A percentile compares a stretch with the other conserved stretches of the same genome.
Evolutionary conservation across 805 yeast species (phyloP).

Genomic region (Pichia occidentalis): DNA sequence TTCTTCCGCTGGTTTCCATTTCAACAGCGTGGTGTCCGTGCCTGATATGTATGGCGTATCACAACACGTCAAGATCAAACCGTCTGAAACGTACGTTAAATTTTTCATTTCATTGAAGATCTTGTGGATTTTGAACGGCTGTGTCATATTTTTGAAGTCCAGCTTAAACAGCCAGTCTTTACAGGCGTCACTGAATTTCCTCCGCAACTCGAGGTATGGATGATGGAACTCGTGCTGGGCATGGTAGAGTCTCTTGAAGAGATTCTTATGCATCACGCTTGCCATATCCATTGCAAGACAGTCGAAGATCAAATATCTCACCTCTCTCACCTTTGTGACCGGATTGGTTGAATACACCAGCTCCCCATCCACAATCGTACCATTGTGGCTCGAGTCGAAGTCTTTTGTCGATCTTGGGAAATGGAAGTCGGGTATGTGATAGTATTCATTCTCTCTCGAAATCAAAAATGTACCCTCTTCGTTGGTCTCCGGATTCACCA

Average conservation of each 20-base stretch:
- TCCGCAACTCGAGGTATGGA: slow-evolving; percentile 72
- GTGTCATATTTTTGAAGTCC: slow-evolving; percentile 81
- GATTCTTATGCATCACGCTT: slow-evolving; percentile 58
- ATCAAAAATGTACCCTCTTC: slow-evolving; percentile 88
- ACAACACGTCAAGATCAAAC: slow-evolving; percentile 87
- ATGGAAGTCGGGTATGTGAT: slow-evolving; percentile 73
- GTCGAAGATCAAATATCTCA: slow-evolving; percentile 84
- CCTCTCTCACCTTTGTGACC: slow-evolving; percentile 49
- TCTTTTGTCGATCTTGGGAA: slow-evolving; percentile 55
- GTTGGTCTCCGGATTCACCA: slow-evolving; percentile 53
- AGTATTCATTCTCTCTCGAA: slow-evolving; percentile 84
- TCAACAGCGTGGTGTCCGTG: slow-evolving; percentile 76
- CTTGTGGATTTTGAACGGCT: slow-evolving; percentile 68
- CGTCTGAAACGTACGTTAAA: slow-evolving; percentile 86
- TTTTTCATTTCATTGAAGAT: slow-evolving; percentile 66
- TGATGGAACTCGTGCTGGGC: slow-evolving; percentile 72
- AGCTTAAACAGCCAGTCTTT: slow-evolving; percentile 77
- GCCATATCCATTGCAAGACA: slow-evolving; percentile 79
- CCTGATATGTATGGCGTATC: slow-evolving; percentile 83
- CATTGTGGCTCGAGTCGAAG: slow-evolving; percentile 63
- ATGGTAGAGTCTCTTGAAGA: slow-evolving; percentile 81
- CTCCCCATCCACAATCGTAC: slow-evolving; percentile 92
- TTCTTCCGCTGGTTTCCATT: slow-evolving; percentile 97
- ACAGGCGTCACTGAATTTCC: slow-evolving; percentile 65
- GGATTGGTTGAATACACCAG: slow-evolving; percentile 65